phyloP scores from a whole-genome alignment of 345 rosid species.

The Geranium rotundifolium region DNA sequence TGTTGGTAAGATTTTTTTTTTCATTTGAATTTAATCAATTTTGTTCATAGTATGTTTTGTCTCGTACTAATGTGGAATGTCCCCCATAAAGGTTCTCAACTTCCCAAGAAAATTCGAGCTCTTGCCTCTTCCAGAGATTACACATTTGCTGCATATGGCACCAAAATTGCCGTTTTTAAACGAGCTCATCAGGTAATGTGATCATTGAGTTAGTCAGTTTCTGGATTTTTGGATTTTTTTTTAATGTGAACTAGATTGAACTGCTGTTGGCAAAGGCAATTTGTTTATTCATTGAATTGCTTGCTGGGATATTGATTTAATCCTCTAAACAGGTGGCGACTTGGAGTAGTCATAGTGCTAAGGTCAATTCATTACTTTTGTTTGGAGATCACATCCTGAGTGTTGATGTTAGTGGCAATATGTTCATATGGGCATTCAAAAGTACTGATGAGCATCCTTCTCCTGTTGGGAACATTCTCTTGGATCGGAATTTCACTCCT shows the following conservation, averaged over 20 bases:
- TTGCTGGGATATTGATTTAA: slow-evolving; percentile 4
- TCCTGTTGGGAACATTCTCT: slow-evolving; percentile 53
- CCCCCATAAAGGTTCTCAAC: slow-evolving; percentile 50
- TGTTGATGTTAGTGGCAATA: slow-evolving; percentile 61
- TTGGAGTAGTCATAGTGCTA: slow-evolving; percentile 74
- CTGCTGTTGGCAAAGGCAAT: not conserved
- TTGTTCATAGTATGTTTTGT: not conserved
- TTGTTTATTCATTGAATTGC: not conserved
- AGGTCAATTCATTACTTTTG: slow-evolving; percentile 56
- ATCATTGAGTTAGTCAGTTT: not conserved
- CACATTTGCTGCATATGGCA: slow-evolving; percentile 76
- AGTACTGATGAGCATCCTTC: slow-evolving; percentile 45
- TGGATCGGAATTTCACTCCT: slow-evolving; percentile 52
- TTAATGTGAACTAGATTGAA: not conserved
- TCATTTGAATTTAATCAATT: not conserved
- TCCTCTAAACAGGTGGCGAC: slow-evolving; percentile 50
- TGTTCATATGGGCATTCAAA: slow-evolving; percentile 75
- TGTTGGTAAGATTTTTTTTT: slow-evolving; percentile 32
- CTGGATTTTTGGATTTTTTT: not conserved
- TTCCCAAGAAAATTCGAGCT: slow-evolving; percentile 82
- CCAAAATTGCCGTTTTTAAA: slow-evolving; percentile 59
- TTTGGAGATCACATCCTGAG: slow-evolving; percentile 83
- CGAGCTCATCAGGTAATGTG: slow-evolving; percentile 69
- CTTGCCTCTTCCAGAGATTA: slow-evolving; percentile 72
- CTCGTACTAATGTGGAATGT: not conserved